These are phyloP conservation scores for Penicillium canariense DNA, from an alignment of 495 filamentous ascomycete species.

Conservation along the genomic window DNA sequence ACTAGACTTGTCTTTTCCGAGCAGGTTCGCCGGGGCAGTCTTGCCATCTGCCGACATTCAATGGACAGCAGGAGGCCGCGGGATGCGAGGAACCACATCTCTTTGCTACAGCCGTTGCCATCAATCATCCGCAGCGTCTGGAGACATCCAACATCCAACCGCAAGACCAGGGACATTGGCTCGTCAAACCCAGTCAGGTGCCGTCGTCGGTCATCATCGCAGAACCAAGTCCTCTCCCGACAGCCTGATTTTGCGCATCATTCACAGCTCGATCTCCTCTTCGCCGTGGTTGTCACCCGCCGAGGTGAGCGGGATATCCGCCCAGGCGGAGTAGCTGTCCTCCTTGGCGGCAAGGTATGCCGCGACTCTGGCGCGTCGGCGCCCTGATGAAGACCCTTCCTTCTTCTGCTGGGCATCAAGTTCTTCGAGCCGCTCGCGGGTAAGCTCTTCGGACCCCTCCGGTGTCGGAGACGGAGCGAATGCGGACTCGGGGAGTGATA, in stretches of 20 bases:
- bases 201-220: not conserved
- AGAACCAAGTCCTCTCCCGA: not conserved
- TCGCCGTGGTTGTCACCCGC: conserved; percentile 46
- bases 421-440: not conserved
- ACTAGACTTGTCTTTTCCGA: too few species aligned
- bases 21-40: not conserved
- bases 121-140: not conserved
- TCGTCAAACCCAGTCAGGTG: not conserved
- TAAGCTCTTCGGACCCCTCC: not conserved
- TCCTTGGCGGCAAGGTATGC: conserved; percentile 42
- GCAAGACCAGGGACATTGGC: not conserved
- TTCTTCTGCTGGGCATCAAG: not conserved
- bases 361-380: conserved; percentile 9
- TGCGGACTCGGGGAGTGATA: not conserved
- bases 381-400: not conserved
- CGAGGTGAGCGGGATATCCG: conserved; percentile 44
- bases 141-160: not conserved
- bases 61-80: not conserved
- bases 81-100: not conserved
- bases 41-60: not conserved
- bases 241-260: not conserved
- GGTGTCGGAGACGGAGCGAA: not conserved
- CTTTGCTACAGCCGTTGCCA: not conserved
- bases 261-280: conserved; percentile 49
- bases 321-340: conserved; percentile 43